Base-by-base conservation (phyloP, 495 filamentous ascomycete species). In the Trichoderma virens region DNA sequence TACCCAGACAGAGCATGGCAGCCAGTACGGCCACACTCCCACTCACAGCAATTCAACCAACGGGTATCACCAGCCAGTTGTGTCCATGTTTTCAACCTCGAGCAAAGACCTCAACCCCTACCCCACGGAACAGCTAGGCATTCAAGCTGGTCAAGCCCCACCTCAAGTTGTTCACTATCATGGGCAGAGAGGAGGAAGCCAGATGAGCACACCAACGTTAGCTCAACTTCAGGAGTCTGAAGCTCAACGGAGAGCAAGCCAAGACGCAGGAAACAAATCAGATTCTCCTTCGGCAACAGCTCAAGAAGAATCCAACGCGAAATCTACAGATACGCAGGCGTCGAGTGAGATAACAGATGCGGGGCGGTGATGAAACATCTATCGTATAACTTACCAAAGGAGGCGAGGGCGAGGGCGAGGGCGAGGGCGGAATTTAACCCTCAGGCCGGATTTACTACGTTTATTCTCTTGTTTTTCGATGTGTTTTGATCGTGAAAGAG, bases 11-110 rank as follows among this genome's bases (percentile, higher is more conserved):
- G 81, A 85, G 38, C 79, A 81, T 39, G 71, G 66, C 43, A 70
- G 70, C 9, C 73, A 73, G 20, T 68, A 74, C 31, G 75, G 75
- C 9, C 79, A 80, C 62, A 71, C 71, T 5, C 75, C 81, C 47
- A 72, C 75, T 5, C 69, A 72, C 6, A 79, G 73, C 64, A 81
- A 77, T 61, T 71, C 62, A 56, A 65, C 64, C 62, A 83, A 84
- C 66, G 82, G 81, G 18, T 85, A 87, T 66, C 84, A 84, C 62
- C 85, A 87, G 66, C 87, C 88, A 0, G 74, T 89, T 38, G 82
- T 90, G 41, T 88, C 86, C 32, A 90, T 85, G 14, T 91, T 90
- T 67, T 90, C 88, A 13, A 91, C 88, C 14, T 89, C 86, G 31
- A 88, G 86, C 68, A 87, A 88, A 68, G 88, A 91, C 69, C 77